Percentiles rank a stretch among this genome's conserved stretches.
Conservation (phyloP, 805 yeast species). For the Lipomyces orientalis region DNA sequence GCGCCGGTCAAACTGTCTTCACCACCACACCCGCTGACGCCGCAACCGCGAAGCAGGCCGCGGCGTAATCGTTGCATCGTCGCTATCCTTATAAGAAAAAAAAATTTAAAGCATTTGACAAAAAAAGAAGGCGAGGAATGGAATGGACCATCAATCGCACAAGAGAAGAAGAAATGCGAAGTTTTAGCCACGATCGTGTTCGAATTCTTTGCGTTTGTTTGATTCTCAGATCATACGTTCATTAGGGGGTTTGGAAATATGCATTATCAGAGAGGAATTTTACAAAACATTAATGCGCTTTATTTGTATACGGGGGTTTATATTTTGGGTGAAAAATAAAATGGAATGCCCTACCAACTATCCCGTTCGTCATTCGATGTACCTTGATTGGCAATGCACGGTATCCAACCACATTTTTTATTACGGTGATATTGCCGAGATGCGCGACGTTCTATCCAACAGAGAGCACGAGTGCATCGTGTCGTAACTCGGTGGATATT, state of each 20-base stretch:
- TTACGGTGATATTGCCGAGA: neutral
- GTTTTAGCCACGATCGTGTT: neutral
- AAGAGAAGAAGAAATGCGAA: neutral
- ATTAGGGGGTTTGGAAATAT: neutral
- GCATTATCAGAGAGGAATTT: neutral
- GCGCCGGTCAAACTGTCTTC: slow-evolving; percentile 51
- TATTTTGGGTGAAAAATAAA: neutral
- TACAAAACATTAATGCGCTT: neutral
- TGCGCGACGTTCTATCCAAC: neutral
- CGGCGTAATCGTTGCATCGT: neutral
- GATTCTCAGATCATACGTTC: neutral
- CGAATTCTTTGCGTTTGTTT: neutral
- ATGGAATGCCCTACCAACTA: neutral
- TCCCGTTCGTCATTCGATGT: too few species aligned
- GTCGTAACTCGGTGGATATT: neutral
- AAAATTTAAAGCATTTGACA: neutral
- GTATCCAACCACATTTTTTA: neutral
- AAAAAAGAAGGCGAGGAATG: neutral
- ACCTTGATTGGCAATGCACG: neutral
- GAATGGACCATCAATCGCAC: too few species aligned
- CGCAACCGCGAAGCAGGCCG: neutral
- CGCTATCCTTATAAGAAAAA: neutral
- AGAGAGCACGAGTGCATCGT: neutral
- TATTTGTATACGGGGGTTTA: neutral
- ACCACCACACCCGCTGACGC: neutral